A percentile compares a stretch with the other conserved stretches of the same genome.
Evolutionary conservation across 2,329 filamentous ascomycete genomes (phyloP).

Genomic region (Neophaeococcomyces mojaviensis): DNA sequence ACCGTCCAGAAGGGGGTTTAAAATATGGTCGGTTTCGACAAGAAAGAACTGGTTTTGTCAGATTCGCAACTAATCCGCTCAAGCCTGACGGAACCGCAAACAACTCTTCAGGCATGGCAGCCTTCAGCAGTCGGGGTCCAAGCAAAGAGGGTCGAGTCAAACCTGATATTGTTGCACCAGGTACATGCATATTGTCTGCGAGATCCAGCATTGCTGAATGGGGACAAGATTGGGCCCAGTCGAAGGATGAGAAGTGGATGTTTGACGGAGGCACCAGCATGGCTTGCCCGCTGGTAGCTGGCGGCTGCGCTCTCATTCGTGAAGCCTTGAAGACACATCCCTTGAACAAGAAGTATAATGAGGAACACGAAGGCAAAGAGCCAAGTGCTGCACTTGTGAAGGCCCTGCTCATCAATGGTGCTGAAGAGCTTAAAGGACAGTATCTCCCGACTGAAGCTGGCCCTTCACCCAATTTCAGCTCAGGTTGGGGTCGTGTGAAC

Average conservation of each 20-base stretch:
- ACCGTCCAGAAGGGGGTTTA: conserved; percentile 15
- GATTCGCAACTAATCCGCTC: conserved; percentile 11
- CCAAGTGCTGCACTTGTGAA: conserved; percentile 21
- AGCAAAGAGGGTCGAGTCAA: conserved; percentile 19
- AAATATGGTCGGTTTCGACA: conserved; percentile 10
- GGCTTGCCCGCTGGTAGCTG: conserved; percentile 23
- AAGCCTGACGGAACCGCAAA: conserved; percentile 13
- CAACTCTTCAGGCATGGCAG: conserved; percentile 18
- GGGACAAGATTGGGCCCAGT: background rate
- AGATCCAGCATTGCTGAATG: conserved; percentile 11
- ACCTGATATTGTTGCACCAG: conserved; percentile 24
- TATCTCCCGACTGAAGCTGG: conserved; percentile 18
- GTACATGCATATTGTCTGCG: conserved; percentile 19
- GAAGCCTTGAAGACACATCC: conserved; percentile 7
- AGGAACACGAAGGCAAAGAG: conserved; percentile 1
- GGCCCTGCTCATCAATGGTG: conserved; percentile 24
- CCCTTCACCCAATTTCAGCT: conserved; percentile 17
- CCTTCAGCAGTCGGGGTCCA: conserved; percentile 22
- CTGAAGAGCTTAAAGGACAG: conserved; percentile 17
- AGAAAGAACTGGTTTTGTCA: background rate
- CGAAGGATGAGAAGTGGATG: conserved; percentile 15
- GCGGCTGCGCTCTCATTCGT: conserved; percentile 20
- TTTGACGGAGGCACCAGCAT: conserved; percentile 22
- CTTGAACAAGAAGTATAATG: background rate
- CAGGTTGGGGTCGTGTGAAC: conserved; percentile 22